A percentile compares a stretch with the other conserved stretches of the same genome.
Evolutionary conservation across 495 filamentous ascomycete species (phyloP).

Genomic region (Apodospora peruviana): DNA sequence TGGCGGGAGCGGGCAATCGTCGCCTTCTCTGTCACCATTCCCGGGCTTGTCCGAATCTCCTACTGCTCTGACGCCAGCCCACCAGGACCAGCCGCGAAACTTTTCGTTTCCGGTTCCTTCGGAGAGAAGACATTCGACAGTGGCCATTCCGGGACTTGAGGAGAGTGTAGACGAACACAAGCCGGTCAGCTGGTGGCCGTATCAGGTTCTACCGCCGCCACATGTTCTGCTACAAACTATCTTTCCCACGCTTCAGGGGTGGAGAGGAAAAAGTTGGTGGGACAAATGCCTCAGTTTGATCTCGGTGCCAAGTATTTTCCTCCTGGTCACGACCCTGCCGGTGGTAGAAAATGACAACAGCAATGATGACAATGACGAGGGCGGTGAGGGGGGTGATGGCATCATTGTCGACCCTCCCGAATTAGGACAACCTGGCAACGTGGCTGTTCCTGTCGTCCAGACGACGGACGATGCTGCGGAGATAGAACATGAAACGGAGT

Average conservation of each 20-base stretch:
- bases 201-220: slow-evolving; percentile 62
- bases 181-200: slow-evolving; percentile 67
- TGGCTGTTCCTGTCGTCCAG: slow-evolving; percentile 25
- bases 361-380: slow-evolving; percentile 45
- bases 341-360: slow-evolving; percentile 64
- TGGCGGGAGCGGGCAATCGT: slow-evolving; percentile 48
- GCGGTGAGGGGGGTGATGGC: slow-evolving; percentile 43
- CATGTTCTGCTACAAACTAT: slow-evolving; percentile 65
- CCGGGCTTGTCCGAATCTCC: slow-evolving; percentile 40
- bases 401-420: slow-evolving; percentile 24
- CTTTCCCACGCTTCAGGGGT: slow-evolving; percentile 82
- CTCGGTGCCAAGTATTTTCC: slow-evolving; percentile 82
- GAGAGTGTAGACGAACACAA: slow-evolving; percentile 42
- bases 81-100: slow-evolving; percentile 28
- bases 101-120: slow-evolving; percentile 23
- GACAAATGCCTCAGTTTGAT: slow-evolving; percentile 73
- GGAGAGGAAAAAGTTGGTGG: slow-evolving; percentile 68
- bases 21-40: slow-evolving; percentile 35
- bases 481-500: slow-evolving; percentile 40
- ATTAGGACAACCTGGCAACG: slow-evolving; percentile 18
- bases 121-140: slow-evolving; percentile 15
- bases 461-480: slow-evolving; percentile 15
- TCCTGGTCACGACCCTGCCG: slow-evolving; percentile 87
- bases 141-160: slow-evolving; percentile 27
- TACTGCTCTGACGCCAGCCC: slow-evolving; percentile 36